A percentile compares a stretch with the other conserved stretches of the same genome.
Conservation (phyloP, 164 flowering plant genomes). For the Saururus chinensis region DNA sequence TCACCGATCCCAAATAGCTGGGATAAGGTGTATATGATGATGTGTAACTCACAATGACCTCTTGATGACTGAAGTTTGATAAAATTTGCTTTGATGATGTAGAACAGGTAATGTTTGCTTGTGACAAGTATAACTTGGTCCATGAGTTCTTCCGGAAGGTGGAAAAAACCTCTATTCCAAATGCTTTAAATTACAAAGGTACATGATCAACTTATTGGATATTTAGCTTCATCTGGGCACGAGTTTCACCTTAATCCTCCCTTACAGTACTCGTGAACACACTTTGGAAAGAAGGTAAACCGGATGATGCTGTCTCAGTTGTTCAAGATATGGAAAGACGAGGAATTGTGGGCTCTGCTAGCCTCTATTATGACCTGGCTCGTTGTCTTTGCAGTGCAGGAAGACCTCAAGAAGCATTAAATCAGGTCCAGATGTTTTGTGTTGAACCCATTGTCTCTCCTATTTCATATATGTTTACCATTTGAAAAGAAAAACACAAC, state of each 20-base stretch:
- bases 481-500: background rate
- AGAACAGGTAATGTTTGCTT: constrained; percentile 66
- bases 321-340: constrained; percentile 81
- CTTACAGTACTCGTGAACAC: constrained; percentile 74
- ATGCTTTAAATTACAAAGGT: constrained; percentile 83
- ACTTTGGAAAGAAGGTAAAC: constrained; percentile 77
- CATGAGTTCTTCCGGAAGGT: constrained; percentile 73
- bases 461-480: background rate
- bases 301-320: constrained; percentile 59
- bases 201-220: constrained; percentile 2
- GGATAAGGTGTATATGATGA: too few relatives aligned
- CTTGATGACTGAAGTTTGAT: background rate
- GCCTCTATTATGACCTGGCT: constrained; percentile 93
- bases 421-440: constrained; percentile 33
- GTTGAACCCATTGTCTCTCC: background rate
- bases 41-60: too few relatives aligned
- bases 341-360: constrained; percentile 86
- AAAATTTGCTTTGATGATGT: background rate
- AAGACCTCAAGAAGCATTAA: constrained; percentile 68
- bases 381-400: constrained; percentile 92
- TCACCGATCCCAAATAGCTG: too few relatives aligned
- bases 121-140: constrained; percentile 84
- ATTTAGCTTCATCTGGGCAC: background rate
- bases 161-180: constrained; percentile 58
- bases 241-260: background rate